A percentile compares a stretch with the other conserved stretches of the same genome.
Conservation (phyloP, 257 asterid species). For the Dorcoceras hygrometricum region DNA sequence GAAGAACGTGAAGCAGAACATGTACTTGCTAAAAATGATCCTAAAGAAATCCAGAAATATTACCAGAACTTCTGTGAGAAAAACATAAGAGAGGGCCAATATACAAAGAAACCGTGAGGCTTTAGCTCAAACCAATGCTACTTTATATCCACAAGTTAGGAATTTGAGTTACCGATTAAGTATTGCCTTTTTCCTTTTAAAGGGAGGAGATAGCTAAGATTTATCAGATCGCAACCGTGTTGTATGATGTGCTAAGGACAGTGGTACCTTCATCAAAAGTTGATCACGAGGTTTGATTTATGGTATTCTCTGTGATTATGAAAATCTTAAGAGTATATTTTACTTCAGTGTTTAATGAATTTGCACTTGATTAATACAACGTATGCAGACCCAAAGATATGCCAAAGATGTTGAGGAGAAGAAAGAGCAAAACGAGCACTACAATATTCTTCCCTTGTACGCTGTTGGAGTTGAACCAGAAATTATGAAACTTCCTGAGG, state of each 20-base stretch:
- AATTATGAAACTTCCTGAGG: slow-evolving; percentile 97
- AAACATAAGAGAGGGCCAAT: slow-evolving; percentile 76
- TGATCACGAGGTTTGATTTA: slow-evolving; percentile 63
- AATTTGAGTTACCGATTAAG: slow-evolving; percentile 5
- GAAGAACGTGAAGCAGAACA: slow-evolving; percentile 61
- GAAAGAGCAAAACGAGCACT: slow-evolving; percentile 77
- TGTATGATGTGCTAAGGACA: slow-evolving; percentile 74
- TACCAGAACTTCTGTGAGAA: slow-evolving; percentile 67
- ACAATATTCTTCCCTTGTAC: slow-evolving; percentile 89
- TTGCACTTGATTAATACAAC: slow-evolving; percentile 17
- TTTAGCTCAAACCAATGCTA: slow-evolving; percentile 20
- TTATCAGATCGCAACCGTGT: slow-evolving; percentile 80
- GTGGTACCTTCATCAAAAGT: slow-evolving; percentile 57
- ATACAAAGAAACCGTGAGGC: slow-evolving; percentile 84
- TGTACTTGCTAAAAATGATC: slow-evolving; percentile 55
- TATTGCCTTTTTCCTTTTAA: slow-evolving; percentile 17
- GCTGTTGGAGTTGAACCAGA: slow-evolving; percentile 87
- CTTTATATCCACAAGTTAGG: neutral
- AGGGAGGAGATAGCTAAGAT: slow-evolving; percentile 97
- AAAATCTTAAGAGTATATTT: neutral
- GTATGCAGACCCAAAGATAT: slow-evolving; percentile 54
- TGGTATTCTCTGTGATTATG: slow-evolving; percentile 20
- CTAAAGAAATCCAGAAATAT: slow-evolving; percentile 62
- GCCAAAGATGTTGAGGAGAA: slow-evolving; percentile 90
- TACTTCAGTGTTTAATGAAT: slow-evolving; percentile 1